These are phyloP conservation scores for Hymenoscyphus fructigenus DNA, from an alignment of 2,329 filamentous ascomycete species.

Conservation along the genomic window DNA sequence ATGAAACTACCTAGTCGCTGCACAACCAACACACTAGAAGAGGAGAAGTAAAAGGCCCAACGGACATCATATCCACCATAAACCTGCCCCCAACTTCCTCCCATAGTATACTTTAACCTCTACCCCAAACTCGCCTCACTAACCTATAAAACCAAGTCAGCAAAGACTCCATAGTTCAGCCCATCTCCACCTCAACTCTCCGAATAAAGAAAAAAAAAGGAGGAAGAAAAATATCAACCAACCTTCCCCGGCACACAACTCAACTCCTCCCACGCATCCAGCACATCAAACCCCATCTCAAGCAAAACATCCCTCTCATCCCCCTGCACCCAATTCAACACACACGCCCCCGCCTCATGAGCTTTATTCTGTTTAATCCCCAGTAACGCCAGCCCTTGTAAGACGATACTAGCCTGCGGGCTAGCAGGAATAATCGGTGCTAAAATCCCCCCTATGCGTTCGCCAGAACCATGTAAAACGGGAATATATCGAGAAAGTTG, in stretches of 20 bases:
- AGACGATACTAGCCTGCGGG: conserved; percentile 60
- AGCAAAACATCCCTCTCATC: conserved; percentile 60
- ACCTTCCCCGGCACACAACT: conserved; percentile 60
- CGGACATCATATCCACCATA: neutral
- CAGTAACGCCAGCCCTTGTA: conserved; percentile 64
- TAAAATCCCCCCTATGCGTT: conserved; percentile 60
- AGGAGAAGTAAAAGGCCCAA: neutral
- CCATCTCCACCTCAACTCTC: neutral
- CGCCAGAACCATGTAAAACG: conserved; percentile 52
- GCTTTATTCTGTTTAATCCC: conserved; percentile 66
- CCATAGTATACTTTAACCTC: neutral
- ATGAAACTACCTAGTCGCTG: neutral
- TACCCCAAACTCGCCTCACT: neutral
- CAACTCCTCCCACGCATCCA: conserved; percentile 81
- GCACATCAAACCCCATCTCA: conserved; percentile 76
- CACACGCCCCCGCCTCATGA: conserved; percentile 55
- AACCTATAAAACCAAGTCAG: neutral
- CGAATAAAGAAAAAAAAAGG: neutral
- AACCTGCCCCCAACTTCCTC: neutral
- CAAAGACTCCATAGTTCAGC: neutral
- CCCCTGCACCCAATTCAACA: conserved; percentile 50
- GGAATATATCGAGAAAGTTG: conserved; percentile 61
- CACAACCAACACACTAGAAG: neutral
- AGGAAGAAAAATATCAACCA: conserved; percentile 29
- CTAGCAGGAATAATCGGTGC: conserved; percentile 64